These are phyloP conservation scores for Hypoxylon lenormandii DNA, from an alignment of 495 filamentous ascomycete genomes.

Conservation along the genomic window DNA sequence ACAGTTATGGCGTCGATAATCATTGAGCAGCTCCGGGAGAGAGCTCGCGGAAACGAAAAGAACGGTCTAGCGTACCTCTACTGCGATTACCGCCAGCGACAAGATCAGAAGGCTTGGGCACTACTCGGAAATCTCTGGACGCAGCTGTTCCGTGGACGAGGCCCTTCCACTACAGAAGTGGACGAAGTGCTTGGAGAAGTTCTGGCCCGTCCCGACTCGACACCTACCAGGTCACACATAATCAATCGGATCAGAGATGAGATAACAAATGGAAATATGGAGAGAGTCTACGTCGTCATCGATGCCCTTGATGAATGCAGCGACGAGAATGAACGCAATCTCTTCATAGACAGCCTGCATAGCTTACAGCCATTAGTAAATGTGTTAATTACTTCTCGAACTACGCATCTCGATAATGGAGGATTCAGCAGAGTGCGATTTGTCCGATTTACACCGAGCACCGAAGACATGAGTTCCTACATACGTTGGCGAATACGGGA, in stretches of 20 bases:
- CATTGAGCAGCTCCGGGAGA: conserved; percentile 49
- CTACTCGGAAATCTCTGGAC: conserved; percentile 56
- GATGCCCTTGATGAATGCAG: conserved; percentile 63
- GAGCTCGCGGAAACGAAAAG: conserved; percentile 16
- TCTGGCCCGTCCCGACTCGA: conserved; percentile 23
- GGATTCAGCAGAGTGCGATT: conserved; percentile 43
- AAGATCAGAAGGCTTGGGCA: conserved; percentile 49
- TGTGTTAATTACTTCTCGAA: conserved; percentile 52
- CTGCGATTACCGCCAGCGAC: conserved; percentile 54
- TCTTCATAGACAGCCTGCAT: conserved; percentile 51
- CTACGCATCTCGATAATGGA: conserved; percentile 46
- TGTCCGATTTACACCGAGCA: conserved; percentile 50
- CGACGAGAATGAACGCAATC: conserved; percentile 46
- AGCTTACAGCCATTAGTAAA: conserved; percentile 49
- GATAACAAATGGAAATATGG: conserved; percentile 35
- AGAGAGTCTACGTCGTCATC: conserved; percentile 56
- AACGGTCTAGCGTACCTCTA: conserved; percentile 58
- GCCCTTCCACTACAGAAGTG: conserved; percentile 42
- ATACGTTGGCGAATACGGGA: conserved; percentile 49
- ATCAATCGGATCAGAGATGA: conserved; percentile 51
- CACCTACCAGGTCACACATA: conserved; percentile 48
- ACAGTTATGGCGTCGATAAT: conserved; percentile 50
- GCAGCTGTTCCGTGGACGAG: conserved; percentile 50
- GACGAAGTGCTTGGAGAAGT: conserved; percentile 44
- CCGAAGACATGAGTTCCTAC: conserved; percentile 52